These are phyloP conservation scores for Monosporozyma aerobia DNA, from an alignment of 805 yeast genomes.

Conservation along the genomic window DNA sequence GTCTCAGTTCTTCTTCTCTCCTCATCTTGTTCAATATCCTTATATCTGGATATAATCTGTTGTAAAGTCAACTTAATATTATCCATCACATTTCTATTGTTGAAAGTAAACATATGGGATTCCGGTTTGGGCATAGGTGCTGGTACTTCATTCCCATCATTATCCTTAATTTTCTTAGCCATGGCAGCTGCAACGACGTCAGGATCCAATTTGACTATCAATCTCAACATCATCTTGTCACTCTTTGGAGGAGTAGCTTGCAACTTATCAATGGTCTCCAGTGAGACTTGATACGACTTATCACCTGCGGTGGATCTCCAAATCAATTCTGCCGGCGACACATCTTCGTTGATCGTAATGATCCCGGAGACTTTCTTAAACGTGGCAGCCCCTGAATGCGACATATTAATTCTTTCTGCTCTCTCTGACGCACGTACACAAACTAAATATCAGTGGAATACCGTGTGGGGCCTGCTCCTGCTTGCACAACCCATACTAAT, in stretches of 20 bases:
- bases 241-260: constrained; percentile 63
- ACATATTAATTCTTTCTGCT: constrained; percentile 16
- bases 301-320: constrained; percentile 53
- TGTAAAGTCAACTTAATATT: constrained; percentile 58
- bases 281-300: constrained; percentile 32
- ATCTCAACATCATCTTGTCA: constrained; percentile 57
- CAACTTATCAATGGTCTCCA: constrained; percentile 39
- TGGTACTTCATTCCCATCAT: constrained; percentile 21
- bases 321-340: constrained; percentile 42
- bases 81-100: constrained; percentile 67
- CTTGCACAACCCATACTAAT: neutral
- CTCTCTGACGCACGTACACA: neutral
- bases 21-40: constrained; percentile 39
- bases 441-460: neutral
- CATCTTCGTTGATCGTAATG: constrained; percentile 46
- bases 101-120: constrained; percentile 49
- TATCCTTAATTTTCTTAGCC: constrained; percentile 21
- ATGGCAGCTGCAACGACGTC: constrained; percentile 7
- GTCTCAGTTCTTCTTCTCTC: constrained; percentile 21
- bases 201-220: constrained; percentile 38
- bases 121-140: constrained; percentile 15
- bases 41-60: constrained; percentile 57
- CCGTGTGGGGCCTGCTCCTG: neutral
- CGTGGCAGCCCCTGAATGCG: constrained; percentile 45
- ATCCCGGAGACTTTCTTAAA: constrained; percentile 49